Conservation (phyloP, 768 basidiomycete genomes). For the Auricularia cornea region DNA sequence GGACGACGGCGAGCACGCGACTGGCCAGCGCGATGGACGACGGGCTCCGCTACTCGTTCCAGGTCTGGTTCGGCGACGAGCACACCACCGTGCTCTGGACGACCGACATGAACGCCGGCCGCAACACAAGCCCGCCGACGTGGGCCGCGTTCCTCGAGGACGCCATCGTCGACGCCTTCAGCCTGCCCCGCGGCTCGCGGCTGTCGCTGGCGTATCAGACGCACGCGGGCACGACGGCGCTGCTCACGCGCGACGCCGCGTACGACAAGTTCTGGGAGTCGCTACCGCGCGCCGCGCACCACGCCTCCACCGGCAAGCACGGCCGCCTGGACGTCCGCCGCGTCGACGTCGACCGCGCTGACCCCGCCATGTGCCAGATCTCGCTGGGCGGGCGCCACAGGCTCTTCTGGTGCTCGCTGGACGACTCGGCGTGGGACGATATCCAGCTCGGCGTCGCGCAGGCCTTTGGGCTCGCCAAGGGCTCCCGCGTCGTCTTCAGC, state of each 20-base stretch:
- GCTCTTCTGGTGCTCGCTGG: constrained; percentile 1
- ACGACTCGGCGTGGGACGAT: not conserved
- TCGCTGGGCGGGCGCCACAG: not conserved
- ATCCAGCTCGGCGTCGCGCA: constrained; percentile 1
- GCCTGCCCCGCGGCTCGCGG: not conserved
- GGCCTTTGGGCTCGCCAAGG: not conserved
- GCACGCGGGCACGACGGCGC: not conserved
- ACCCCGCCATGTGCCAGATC: constrained; percentile 1
- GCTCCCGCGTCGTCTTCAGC: not conserved
- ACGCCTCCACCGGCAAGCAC: not conserved
- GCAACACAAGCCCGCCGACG: not conserved
- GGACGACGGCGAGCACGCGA: not conserved
- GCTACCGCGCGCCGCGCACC: not conserved
- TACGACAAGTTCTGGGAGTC: constrained; percentile 1
- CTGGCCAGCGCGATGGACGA: not conserved
- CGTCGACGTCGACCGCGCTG: not conserved
- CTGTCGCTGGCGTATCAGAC: not conserved
- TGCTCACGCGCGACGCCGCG: not conserved
- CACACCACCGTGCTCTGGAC: not conserved
- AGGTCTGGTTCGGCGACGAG: constrained; percentile 1
- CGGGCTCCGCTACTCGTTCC: not conserved
- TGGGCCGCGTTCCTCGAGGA: not conserved
- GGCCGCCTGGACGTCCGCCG: not conserved
- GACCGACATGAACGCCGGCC: not conserved
- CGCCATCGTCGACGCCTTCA: constrained; percentile 1